Evolutionary conservation across 306 rosid species (phyloP).

Genomic region (Carpinus viminea): DNA sequence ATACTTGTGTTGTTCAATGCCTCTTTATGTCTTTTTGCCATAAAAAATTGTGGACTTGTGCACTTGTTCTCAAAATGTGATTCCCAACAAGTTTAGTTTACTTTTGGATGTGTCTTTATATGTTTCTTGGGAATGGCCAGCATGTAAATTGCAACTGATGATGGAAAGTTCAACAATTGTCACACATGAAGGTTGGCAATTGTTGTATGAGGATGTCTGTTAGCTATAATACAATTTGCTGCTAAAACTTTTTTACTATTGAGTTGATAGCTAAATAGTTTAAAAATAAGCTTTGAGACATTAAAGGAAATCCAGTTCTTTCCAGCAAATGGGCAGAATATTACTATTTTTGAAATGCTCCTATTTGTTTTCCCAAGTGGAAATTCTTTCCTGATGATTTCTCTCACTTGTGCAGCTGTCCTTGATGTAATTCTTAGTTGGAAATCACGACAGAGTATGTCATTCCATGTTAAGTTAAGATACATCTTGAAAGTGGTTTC

Average conservation of each 20-base stretch:
- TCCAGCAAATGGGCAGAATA: neutral
- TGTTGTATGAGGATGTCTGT: neutral
- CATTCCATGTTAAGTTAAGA: conserved; percentile 78
- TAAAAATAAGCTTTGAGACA: neutral
- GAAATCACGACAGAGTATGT: conserved; percentile 87
- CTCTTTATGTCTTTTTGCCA: neutral
- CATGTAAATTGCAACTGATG: neutral
- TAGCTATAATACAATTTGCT: neutral
- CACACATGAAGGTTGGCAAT: neutral
- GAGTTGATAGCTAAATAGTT: neutral
- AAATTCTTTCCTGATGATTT: conserved; percentile 14
- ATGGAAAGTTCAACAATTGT: neutral
- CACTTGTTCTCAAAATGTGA: neutral
- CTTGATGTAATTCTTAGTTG: conserved; percentile 94
- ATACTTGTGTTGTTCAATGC: neutral
- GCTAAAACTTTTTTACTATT: neutral
- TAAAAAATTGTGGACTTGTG: neutral
- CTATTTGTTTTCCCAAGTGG: conserved; percentile 10
- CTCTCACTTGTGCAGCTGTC: conserved; percentile 59
- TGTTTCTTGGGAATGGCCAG: neutral
- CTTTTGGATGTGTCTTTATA: neutral
- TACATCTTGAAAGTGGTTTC: conserved; percentile 85
- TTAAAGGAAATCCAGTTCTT: neutral
- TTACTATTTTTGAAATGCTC: neutral
- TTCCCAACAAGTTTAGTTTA: neutral